These are phyloP conservation scores for Pneumocystis jirovecii DNA, from an alignment of 1,139 yeast genomes.

Conservation along the genomic window DNA sequence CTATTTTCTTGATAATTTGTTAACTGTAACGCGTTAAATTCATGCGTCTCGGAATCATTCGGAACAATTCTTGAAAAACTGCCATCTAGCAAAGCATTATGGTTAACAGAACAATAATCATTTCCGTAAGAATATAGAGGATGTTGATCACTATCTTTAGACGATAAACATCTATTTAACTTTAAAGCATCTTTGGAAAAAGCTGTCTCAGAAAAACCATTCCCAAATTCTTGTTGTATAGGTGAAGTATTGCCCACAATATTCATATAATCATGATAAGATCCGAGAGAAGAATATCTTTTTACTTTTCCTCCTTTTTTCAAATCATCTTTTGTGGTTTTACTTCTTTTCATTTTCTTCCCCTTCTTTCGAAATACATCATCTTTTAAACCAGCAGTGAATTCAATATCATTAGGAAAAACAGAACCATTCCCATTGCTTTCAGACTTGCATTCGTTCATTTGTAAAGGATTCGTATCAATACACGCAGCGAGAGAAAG, in stretches of 20 bases:
- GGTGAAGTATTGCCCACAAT: neutral
- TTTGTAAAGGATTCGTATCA: neutral
- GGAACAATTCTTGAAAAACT: neutral
- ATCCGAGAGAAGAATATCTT: neutral
- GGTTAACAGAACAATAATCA: neutral
- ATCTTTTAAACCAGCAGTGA: neutral
- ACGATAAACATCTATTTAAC: neutral
- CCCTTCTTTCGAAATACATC: neutral
- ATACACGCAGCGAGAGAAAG: neutral
- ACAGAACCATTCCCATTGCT: neutral
- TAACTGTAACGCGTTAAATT: neutral
- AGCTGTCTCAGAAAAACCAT: neutral
- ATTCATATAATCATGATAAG: neutral
- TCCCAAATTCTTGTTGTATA: neutral
- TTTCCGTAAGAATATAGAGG: neutral
- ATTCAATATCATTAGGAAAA: neutral
- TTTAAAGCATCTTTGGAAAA: neutral
- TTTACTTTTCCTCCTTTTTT: neutral
- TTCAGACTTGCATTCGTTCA: neutral
- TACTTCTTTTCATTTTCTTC: neutral
- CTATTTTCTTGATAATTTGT: neutral
- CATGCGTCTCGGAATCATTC: neutral
- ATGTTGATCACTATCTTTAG: neutral
- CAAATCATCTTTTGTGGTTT: neutral
- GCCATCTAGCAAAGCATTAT: neutral